Conservation (phyloP, 208 protist species). For the Angomonas deanei region DNA sequence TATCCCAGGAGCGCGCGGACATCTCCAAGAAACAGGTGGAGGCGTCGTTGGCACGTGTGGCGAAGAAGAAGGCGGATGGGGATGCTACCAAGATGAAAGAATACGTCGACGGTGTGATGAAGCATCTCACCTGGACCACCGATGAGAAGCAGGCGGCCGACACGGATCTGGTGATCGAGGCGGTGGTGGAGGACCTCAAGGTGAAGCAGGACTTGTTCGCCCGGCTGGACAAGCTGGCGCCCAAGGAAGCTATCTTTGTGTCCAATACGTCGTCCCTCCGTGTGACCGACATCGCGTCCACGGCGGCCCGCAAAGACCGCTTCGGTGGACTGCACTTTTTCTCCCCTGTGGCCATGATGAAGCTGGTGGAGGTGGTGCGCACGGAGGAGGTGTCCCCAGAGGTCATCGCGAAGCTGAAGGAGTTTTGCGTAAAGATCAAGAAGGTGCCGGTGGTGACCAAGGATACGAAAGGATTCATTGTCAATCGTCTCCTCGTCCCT, state of each 20-base stretch:
- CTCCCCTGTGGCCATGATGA: constrained; percentile 88
- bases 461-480: constrained; percentile 88
- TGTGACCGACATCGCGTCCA: constrained; percentile 53
- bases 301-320: constrained; percentile 42
- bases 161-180: constrained; percentile 63
- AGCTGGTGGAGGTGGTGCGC: constrained; percentile 85
- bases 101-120: constrained; percentile 32
- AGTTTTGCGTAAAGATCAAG: constrained; percentile 42
- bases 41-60: constrained; percentile 34
- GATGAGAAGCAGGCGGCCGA: constrained; percentile 31
- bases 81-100: constrained; percentile 33
- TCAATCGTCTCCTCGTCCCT: constrained; percentile 86
- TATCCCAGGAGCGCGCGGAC: constrained; percentile 43
- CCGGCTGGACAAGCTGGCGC: constrained; percentile 42
- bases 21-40: constrained; percentile 43
- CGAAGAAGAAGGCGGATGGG: constrained; percentile 52
- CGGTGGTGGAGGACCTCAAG: constrained; percentile 59
- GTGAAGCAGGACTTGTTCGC: constrained; percentile 53
- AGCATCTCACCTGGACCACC: constrained; percentile 55
- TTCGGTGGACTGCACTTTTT: constrained; percentile 90
- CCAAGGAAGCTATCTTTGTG: constrained; percentile 68
- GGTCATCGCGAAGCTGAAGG: constrained; percentile 38
- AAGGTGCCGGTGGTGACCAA: constrained; percentile 65
- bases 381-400: constrained; percentile 41
- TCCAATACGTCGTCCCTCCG: constrained; percentile 83